phyloP scores from a whole-genome alignment of 257 asterid genomes.

The Eucommia ulmoides region DNA sequence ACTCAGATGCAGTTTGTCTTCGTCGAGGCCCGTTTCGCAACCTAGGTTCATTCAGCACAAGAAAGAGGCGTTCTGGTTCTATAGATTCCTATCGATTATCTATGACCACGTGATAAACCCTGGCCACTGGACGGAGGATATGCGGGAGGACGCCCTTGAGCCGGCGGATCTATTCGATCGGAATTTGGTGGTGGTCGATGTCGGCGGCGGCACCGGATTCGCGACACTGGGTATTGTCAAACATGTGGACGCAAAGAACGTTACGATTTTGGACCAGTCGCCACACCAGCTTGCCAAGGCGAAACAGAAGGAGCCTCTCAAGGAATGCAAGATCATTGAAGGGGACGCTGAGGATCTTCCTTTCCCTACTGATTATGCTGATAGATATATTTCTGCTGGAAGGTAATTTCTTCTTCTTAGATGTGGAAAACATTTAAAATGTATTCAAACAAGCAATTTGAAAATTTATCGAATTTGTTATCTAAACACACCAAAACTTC shows the following conservation, averaged over 20 bases:
- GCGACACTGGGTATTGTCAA: neutral
- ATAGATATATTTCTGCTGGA: conserved; percentile 3
- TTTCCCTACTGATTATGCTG: conserved; percentile 3
- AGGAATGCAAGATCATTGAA: neutral
- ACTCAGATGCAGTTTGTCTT: conserved; percentile 21
- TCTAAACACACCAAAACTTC: too few relatives aligned
- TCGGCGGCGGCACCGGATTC: conserved; percentile 1
- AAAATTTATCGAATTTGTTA: too few relatives aligned
- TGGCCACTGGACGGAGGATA: conserved; percentile 16
- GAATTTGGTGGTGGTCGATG: neutral
- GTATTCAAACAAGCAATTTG: too few relatives aligned
- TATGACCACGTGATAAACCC: conserved; percentile 32
- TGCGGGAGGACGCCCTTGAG: conserved; percentile 6
- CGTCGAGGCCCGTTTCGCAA: conserved; percentile 5
- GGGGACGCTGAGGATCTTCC: conserved; percentile 1
- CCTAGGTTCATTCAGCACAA: conserved; percentile 2
- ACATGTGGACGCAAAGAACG: neutral
- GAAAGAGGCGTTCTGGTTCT: conserved; percentile 28
- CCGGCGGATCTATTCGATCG: conserved; percentile 15
- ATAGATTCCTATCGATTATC: conserved; percentile 29
- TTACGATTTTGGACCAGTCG: neutral
- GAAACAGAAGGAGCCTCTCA: neutral
- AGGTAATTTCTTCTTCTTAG: neutral
- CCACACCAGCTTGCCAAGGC: conserved; percentile 3
- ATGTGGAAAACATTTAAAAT: too few relatives aligned